Evolutionary conservation across 305 asterid species (phyloP), one percentile per base, ranked within the genome.

Genomic region (Euphrasia arctica): DNA sequence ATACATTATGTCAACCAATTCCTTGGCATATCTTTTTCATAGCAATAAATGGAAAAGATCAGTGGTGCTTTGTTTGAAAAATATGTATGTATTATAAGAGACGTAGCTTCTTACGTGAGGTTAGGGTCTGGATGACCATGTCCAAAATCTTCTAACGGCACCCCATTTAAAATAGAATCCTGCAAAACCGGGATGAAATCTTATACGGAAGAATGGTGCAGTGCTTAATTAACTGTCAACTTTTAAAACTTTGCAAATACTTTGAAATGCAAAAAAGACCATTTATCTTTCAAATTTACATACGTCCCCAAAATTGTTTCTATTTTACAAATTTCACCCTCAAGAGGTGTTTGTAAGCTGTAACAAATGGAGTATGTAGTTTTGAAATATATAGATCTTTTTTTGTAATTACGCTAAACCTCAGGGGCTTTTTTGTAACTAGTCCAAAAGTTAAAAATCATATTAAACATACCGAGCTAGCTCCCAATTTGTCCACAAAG

Each of bases 61-160:
- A 75, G 74, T 62, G 55, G 54, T 54, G 54, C 47, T 68, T 68
- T 63, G 64, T 41, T 56, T 27, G 13, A 27, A 39, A 68, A 60
- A 47, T 9, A 68, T 55, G 27, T 25, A 25, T 25, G 48, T 54
- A 43, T 45, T 10, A 73, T 15, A 70, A 36, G 31, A 65, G 60
- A 58, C 28, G 56, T n/a, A 43, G 54, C 48, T 74, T 65, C 94
- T 88, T 85, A 93, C 95, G 95, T 90, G 65, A 93, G 89, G 75
- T 93, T 93, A 64, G 99, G 99, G 76, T 93, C 99, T 54, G 99
- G 99, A 83, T 93, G 99, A 56, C 99, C 99, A 57, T 93, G 96
- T 41, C 97, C 99, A 74, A 93, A 93, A 79, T 93, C 96, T 78
- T 90, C 99, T 54, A 85, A 76, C 3, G 99, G 99, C 78, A 88